Conservation (phyloP, 192 early-diverging fungal genomes). For the Podila epicladia region DNA sequence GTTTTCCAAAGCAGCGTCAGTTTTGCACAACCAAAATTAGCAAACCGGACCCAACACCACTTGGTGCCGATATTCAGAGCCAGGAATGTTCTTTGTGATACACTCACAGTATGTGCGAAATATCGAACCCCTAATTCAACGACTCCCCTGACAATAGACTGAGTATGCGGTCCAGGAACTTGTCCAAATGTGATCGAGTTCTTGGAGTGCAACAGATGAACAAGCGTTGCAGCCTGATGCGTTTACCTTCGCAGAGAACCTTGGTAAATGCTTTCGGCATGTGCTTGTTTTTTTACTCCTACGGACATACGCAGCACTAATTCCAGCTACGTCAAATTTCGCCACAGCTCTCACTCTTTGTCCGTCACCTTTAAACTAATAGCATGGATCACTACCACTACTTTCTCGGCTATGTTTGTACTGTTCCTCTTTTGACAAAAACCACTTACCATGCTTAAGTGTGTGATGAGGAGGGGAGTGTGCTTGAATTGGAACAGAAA, state of each 20-base stretch:
- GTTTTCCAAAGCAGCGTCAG: conserved; percentile 41
- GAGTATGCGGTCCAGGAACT: conserved; percentile 78
- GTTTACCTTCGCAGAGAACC: conserved; percentile 58
- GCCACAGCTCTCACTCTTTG: too few relatives aligned
- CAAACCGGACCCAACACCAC: not conserved
- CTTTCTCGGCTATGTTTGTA: too few relatives aligned
- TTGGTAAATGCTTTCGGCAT: not conserved
- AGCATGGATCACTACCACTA: too few relatives aligned
- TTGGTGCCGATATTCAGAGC: conserved; percentile 21
- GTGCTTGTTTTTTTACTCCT: too few relatives aligned
- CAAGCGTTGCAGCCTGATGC: conserved; percentile 70
- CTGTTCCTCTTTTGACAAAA: too few relatives aligned
- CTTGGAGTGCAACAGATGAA: conserved; percentile 76
- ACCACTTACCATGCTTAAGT: too few relatives aligned
- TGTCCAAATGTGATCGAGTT: conserved; percentile 63
- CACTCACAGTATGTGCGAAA: conserved; percentile 97
- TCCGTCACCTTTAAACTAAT: too few relatives aligned
- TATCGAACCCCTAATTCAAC: conserved; percentile 66
- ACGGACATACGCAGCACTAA: too few relatives aligned
- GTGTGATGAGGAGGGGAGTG: too few relatives aligned
- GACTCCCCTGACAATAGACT: conserved; percentile 84
- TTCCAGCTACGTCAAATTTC: too few relatives aligned
- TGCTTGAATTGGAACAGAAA: too few relatives aligned
- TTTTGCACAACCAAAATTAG: not conserved
- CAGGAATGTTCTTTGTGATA: conserved; percentile 41